These are phyloP conservation scores for Byssothecium circinans DNA, from an alignment of 2,329 filamentous ascomycete genomes.

Conservation along the genomic window DNA sequence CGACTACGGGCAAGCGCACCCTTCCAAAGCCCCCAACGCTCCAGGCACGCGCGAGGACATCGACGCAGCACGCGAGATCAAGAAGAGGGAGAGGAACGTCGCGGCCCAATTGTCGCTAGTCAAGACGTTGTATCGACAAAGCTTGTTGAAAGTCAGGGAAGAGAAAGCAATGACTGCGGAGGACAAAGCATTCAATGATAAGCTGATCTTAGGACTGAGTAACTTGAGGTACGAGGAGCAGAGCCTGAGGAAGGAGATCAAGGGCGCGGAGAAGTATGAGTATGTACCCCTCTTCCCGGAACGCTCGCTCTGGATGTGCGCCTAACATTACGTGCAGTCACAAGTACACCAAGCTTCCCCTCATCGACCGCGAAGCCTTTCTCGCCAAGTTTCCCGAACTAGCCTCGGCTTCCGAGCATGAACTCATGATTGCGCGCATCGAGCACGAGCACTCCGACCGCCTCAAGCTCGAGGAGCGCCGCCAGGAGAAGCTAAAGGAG, in stretches of 20 bases:
- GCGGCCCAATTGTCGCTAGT: slow-evolving; percentile 61
- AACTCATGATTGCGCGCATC: slow-evolving; percentile 86
- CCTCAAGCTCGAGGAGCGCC: slow-evolving; percentile 79
- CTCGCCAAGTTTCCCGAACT: slow-evolving; percentile 75
- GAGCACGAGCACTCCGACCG: slow-evolving; percentile 86
- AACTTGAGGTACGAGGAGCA: slow-evolving; percentile 96
- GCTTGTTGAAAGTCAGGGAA: slow-evolving; percentile 76
- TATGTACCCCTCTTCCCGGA: slow-evolving; percentile 47
- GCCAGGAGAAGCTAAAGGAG: slow-evolving; percentile 64
- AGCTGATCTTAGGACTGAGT: slow-evolving; percentile 86
- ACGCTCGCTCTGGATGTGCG: not conserved
- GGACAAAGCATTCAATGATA: slow-evolving; percentile 86
- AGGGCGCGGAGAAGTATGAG: slow-evolving; percentile 89
- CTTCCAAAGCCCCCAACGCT: slow-evolving; percentile 16
- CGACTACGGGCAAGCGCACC: slow-evolving; percentile 34
- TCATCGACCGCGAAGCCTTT: slow-evolving; percentile 84
- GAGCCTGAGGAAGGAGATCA: slow-evolving; percentile 86
- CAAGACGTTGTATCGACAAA: slow-evolving; percentile 79
- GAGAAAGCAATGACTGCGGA: slow-evolving; percentile 87
- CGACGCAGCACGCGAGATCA: slow-evolving; percentile 25
- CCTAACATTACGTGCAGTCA: slow-evolving; percentile 58
- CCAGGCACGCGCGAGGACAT: slow-evolving; percentile 10
- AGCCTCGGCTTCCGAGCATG: slow-evolving; percentile 70
- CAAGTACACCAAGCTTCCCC: slow-evolving; percentile 80
- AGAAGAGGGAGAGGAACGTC: slow-evolving; percentile 68